phyloP scores from a whole-genome alignment of 169 alveolate genomes.

The Ichthyophthirius multifiliis region DNA sequence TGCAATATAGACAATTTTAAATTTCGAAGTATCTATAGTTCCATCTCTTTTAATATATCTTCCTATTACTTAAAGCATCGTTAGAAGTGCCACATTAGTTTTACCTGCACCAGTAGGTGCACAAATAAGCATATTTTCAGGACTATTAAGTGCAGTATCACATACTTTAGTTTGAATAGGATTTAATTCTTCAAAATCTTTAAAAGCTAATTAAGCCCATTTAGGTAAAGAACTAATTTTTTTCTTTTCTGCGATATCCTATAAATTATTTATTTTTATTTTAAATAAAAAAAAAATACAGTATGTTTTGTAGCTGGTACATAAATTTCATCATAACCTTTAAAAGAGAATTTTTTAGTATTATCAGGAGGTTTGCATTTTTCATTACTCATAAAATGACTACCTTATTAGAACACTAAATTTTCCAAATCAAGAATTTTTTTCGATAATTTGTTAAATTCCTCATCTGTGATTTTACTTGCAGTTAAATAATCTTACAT shows the following conservation, averaged over 20 bases:
- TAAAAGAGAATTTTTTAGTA: slow-evolving; percentile 33
- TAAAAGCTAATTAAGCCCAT: slow-evolving; percentile 94
- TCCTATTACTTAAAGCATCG: slow-evolving; percentile 93
- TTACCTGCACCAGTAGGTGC: slow-evolving; percentile 99
- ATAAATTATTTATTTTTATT: slow-evolving; percentile 1
- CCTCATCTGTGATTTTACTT: not conserved
- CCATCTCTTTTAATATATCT: slow-evolving; percentile 55
- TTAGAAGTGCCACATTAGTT: slow-evolving; percentile 98
- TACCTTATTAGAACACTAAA: slow-evolving; percentile 82
- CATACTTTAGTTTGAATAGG: slow-evolving; percentile 94
- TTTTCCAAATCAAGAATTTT: slow-evolving; percentile 81
- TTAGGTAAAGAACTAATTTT: slow-evolving; percentile 88
- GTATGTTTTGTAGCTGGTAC: slow-evolving; percentile 73
- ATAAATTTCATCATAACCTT: slow-evolving; percentile 82
- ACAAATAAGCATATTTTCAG: slow-evolving; percentile 97
- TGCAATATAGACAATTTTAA: slow-evolving; percentile 97
- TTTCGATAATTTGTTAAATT: slow-evolving; percentile 13
- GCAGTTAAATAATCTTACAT: slow-evolving; percentile 2
- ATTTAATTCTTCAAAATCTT: slow-evolving; percentile 80
- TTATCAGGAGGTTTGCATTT: slow-evolving; percentile 93
- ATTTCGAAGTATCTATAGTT: slow-evolving; percentile 76
- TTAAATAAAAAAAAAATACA: not conserved
- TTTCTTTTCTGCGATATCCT: not conserved
- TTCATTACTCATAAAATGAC: slow-evolving; percentile 88
- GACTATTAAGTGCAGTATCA: slow-evolving; percentile 91